These are phyloP conservation scores for Eimeria nieschulzi DNA, from an alignment of 169 alveolate species.

Conservation along the genomic window DNA sequence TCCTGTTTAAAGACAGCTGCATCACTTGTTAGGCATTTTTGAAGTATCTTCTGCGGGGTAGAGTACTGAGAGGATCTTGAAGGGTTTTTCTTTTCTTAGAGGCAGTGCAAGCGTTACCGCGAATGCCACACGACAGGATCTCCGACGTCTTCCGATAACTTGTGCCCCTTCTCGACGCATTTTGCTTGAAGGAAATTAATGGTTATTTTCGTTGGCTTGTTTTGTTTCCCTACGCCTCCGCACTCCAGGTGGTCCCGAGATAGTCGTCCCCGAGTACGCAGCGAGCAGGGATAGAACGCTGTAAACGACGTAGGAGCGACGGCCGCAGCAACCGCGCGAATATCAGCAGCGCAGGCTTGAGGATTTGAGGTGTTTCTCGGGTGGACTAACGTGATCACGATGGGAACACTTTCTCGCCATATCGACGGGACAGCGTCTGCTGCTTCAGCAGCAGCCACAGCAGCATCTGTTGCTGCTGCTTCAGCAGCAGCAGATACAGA, in stretches of 20 bases:
- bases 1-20: neutral
- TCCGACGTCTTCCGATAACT: too few species aligned
- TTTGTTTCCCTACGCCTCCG: too few species aligned
- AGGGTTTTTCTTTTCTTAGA: too few species aligned
- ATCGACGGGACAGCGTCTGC: constrained; percentile 26
- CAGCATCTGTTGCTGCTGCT: neutral
- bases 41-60: too few species aligned
- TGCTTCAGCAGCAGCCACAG: constrained; percentile 24
- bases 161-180: too few species aligned
- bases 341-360: neutral
- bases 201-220: too few species aligned
- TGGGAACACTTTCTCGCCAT: constrained; percentile 8
- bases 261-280: too few species aligned
- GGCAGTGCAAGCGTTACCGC: too few species aligned
- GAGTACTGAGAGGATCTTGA: too few species aligned
- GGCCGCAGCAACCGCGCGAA: neutral
- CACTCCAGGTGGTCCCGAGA: too few species aligned
- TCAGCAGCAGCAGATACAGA: constrained; percentile 39
- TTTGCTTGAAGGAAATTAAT: too few species aligned
- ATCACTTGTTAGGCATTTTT: neutral
- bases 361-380: neutral
- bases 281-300: neutral
- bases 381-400: constrained; percentile 1
- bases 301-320: constrained; percentile 2
- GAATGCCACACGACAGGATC: too few species aligned